phyloP scores from a whole-genome alignment of 78 protist species.

The Chrysochromulina tobinii region DNA sequence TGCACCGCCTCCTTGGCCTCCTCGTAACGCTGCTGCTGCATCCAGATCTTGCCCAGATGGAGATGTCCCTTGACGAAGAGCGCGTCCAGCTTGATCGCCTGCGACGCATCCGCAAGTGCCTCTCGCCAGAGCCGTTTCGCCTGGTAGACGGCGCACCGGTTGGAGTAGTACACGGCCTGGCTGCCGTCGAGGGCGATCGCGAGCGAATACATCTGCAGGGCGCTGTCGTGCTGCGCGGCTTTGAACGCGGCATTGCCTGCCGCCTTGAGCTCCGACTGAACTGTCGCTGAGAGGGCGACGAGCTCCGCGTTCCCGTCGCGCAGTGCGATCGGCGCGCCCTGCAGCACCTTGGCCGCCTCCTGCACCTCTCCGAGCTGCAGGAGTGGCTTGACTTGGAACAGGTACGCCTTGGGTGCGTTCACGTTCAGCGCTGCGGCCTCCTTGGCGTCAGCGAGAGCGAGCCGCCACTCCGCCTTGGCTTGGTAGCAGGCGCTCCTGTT shows the following conservation, averaged over 20 bases:
- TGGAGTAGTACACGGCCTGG: not conserved
- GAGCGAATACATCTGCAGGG: not conserved
- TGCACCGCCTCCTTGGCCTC: not conserved
- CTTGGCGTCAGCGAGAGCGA: too few relatives aligned
- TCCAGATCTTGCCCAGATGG: not conserved
- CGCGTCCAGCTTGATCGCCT: not conserved
- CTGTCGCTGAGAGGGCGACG: not conserved
- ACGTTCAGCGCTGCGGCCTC: too few relatives aligned
- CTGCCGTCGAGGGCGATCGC: not conserved
- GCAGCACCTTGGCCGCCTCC: not conserved
- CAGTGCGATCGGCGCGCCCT: not conserved
- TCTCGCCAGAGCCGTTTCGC: not conserved
- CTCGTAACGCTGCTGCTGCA: not conserved
- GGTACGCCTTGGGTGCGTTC: too few relatives aligned
- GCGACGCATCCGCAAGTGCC: not conserved
- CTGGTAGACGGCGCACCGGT: not conserved
- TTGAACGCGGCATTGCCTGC: not conserved
- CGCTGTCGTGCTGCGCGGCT: not conserved
- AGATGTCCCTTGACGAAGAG: not conserved
- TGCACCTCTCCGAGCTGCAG: too few relatives aligned
- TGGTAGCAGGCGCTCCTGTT: too few relatives aligned
- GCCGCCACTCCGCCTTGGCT: too few relatives aligned
- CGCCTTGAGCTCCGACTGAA: not conserved
- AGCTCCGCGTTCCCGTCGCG: not conserved
- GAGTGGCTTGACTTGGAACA: too few relatives aligned